These are phyloP conservation scores for Umbelopsis sp. DNA, from an alignment of 371 early-diverging fungal genomes.

Conservation along the genomic window DNA sequence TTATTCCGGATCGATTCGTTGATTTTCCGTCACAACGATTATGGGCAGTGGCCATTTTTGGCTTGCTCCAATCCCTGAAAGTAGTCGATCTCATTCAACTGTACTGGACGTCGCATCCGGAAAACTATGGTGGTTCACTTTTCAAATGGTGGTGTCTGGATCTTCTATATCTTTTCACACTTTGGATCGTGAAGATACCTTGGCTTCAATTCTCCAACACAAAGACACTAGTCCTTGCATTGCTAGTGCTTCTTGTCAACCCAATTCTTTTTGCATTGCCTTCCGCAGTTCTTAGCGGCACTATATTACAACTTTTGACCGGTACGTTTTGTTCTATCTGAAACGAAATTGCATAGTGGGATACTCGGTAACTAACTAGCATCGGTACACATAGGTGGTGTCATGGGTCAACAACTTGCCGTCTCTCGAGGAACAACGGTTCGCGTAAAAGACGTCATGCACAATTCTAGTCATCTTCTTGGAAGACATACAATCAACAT, in stretches of 20 bases:
- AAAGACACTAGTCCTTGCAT: conserved; percentile 32
- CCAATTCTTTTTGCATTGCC: conserved; percentile 36
- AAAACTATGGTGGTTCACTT: conserved; percentile 29
- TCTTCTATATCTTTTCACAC: conserved; percentile 29
- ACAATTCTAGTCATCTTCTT: conserved; percentile 47
- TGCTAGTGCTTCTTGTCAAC: conserved; percentile 26
- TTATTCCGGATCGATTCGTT: conserved; percentile 41
- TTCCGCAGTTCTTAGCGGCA: conserved; percentile 28
- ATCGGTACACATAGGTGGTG: conserved; percentile 24
- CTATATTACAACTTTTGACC: not conserved
- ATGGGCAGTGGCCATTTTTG: conserved; percentile 42
- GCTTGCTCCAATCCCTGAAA: conserved; percentile 38
- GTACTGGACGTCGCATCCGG: conserved; percentile 35
- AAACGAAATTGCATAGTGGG: not conserved
- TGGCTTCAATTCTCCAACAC: conserved; percentile 48
- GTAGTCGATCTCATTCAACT: conserved; percentile 27
- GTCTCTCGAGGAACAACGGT: conserved; percentile 45
- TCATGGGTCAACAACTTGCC: conserved; percentile 38
- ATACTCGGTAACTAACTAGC: conserved; percentile 23
- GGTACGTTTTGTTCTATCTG: not conserved
- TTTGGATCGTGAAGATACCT: conserved; percentile 46
- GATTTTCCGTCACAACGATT: conserved; percentile 52
- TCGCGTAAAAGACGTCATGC: conserved; percentile 45
- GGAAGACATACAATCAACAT: conserved; percentile 56
- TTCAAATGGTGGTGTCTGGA: conserved; percentile 44